Percentiles rank a stretch among this genome's conserved stretches.
Evolutionary conservation across 768 basidiomycete genomes (phyloP).

Genomic region (Gyrodon lividus): DNA sequence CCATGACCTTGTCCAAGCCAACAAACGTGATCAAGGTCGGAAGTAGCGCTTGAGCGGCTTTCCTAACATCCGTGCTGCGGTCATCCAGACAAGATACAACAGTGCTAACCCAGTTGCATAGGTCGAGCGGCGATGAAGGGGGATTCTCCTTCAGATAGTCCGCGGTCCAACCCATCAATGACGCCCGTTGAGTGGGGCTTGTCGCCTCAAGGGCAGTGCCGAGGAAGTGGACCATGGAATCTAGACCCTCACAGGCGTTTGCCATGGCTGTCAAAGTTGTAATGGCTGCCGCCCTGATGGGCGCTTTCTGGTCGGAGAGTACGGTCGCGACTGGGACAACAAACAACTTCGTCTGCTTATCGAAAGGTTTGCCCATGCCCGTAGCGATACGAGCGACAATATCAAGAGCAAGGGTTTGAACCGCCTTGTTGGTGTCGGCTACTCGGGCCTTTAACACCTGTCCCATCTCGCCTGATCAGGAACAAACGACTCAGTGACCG

Average conservation of each 20-base stretch:
- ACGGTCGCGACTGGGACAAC: slow-evolving; percentile 76
- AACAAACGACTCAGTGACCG: not conserved
- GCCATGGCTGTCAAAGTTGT: slow-evolving; percentile 82
- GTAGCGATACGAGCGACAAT: slow-evolving; percentile 86
- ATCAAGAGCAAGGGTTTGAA: slow-evolving; percentile 87
- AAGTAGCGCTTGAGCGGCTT: slow-evolving; percentile 81
- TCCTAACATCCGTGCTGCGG: slow-evolving; percentile 86
- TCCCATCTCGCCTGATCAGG: slow-evolving; percentile 76
- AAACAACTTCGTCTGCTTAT: slow-evolving; percentile 81
- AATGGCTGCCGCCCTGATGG: slow-evolving; percentile 74
- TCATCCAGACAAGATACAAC: slow-evolving; percentile 86
- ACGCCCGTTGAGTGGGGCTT: slow-evolving; percentile 85
- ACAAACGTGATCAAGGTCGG: slow-evolving; percentile 70
- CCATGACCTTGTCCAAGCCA: slow-evolving; percentile 84
- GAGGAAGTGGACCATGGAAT: slow-evolving; percentile 76
- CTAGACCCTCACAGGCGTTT: slow-evolving; percentile 79
- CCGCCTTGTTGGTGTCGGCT: slow-evolving; percentile 90
- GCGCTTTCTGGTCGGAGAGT: slow-evolving; percentile 90
- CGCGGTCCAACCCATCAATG: slow-evolving; percentile 74
- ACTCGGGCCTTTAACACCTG: slow-evolving; percentile 86
- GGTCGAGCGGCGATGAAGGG: slow-evolving; percentile 55
- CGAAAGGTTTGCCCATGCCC: slow-evolving; percentile 95
- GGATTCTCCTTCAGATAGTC: slow-evolving; percentile 75
- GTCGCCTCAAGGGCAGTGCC: slow-evolving; percentile 78
- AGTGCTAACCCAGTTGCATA: slow-evolving; percentile 63